Evolutionary conservation across 83 land plant species (phyloP), one percentile per base, ranked within the genome.

Genomic region (Diphasiastrum complanatum): DNA sequence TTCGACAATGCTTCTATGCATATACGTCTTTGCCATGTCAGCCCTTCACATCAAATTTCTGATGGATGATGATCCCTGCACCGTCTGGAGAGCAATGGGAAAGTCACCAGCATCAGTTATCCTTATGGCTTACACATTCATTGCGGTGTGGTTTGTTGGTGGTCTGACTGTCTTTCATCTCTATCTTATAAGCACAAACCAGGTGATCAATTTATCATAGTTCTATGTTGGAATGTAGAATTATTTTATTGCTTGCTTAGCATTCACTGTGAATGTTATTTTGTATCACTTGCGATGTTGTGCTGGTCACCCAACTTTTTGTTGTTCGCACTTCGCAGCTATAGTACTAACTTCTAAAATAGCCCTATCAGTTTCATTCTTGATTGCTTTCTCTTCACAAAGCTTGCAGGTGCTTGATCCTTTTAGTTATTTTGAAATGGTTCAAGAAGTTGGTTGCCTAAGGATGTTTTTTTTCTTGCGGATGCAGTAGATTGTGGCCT

Each of bases 131-230:
- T 89, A 85, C 63, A 76, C 85, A 27, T 89, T 89, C 45, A 72
- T 83, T 0, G 69, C 87, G 37, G 66, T 70, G 26, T 85, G 91
- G 87, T 89, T 89, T 68, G 96, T 89, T 51, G 96, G 91, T 48
- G 96, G 96, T 0, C 79, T 89, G 33, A 83, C 91, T 19, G 63
- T 73, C 2, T 85, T 89, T 53, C 96, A 89, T 60, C 47, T 79
- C 30, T 89, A 89, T 61, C 64, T 89, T 14, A 83, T 89, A 16
- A 52, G 79, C 73, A 85, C 87, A 19, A 89, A 89, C 62, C 96
- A 89, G 87, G 96, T 87, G 30, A 67, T 45, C 51, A 26, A 41
- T 33, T 35, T 22, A 16, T n/a, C 14, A 20, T 26, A 11, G 3
- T 0, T 41, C 53, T 69, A 20, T 26, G 3, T 11, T 33, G 43